Evolutionary conservation across 2,329 filamentous ascomycete species (phyloP).

Genomic region (Ophiostoma novo-ulmi): DNA sequence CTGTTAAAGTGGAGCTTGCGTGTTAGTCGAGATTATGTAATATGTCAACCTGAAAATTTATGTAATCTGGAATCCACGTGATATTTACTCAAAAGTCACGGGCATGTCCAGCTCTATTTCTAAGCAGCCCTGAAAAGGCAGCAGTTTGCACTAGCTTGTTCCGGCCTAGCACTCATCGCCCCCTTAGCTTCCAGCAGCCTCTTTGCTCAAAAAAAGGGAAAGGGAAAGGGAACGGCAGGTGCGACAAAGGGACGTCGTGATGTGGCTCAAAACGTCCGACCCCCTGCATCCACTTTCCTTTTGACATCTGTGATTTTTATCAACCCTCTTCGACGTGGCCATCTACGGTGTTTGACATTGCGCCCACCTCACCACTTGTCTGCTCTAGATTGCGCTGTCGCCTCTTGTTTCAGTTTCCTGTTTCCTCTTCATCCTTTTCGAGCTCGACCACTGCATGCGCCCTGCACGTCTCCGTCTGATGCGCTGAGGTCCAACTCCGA

Average conservation of each 20-base stretch:
- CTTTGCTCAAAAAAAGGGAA: constrained; percentile 20
- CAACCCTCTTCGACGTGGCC: constrained; percentile 1
- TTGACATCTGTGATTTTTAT: constrained; percentile 15
- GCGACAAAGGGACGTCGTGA: constrained; percentile 19
- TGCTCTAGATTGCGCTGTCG: background rate
- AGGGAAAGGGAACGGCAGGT: constrained; percentile 4
- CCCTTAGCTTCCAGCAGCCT: constrained; percentile 25
- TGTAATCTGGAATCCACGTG: background rate
- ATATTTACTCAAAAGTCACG: background rate
- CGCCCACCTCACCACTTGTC: background rate
- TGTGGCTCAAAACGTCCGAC: constrained; percentile 20
- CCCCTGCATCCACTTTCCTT: constrained; percentile 20
- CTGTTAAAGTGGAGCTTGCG: background rate
- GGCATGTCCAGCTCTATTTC: constrained; percentile 12
- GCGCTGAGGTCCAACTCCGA: constrained; percentile 23
- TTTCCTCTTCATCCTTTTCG: background rate
- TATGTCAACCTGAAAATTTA: background rate
- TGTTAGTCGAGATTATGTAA: background rate
- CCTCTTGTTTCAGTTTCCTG: background rate
- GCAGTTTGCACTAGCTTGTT: constrained; percentile 9
- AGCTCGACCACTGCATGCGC: constrained; percentile 3
- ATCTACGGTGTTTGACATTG: background rate
- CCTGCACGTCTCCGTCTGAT: constrained; percentile 21
- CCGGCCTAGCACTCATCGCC: constrained; percentile 19
- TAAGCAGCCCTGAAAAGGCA: constrained; percentile 19